These are phyloP conservation scores for Viola odorata DNA, from an alignment of 345 rosid genomes.

Conservation along the genomic window DNA sequence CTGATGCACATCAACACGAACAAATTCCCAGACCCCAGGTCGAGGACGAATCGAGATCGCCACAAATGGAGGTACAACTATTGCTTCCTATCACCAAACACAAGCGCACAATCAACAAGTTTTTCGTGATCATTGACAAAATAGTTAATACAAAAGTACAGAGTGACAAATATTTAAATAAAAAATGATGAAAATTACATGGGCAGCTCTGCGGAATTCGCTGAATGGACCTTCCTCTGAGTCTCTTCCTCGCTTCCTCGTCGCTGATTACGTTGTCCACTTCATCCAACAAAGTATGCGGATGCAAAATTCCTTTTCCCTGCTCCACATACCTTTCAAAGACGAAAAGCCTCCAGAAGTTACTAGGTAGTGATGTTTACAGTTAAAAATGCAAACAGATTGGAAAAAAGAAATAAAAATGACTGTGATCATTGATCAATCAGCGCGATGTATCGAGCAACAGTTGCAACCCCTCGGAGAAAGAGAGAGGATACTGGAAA, in stretches of 20 bases:
- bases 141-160: not conserved
- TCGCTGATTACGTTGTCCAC: constrained; percentile 54
- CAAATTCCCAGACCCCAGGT: constrained; percentile 98
- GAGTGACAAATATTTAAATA: not conserved
- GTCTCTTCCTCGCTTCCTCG: constrained; percentile 41
- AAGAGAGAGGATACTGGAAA: not conserved
- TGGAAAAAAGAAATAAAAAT: not conserved
- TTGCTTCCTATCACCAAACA: constrained; percentile 63
- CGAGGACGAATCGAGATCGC: constrained; percentile 92
- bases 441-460: no score
- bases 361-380: no score
- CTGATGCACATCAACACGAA: constrained; percentile 79
- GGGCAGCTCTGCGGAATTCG: constrained; percentile 69
- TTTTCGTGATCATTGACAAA: not conserved
- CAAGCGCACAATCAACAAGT: not conserved
- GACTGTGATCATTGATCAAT: no score
- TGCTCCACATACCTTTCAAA: constrained; percentile 82
- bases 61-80: constrained; percentile 87
- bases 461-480: no score
- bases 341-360: not conserved
- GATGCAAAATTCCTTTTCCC: constrained; percentile 86
- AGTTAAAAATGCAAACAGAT: no score
- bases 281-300: constrained; percentile 84
- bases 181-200: constrained; percentile 30
- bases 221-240: constrained; percentile 66